Conservation (phyloP, 495 filamentous ascomycete genomes). For the Xanthoparmelia taractica region DNA sequence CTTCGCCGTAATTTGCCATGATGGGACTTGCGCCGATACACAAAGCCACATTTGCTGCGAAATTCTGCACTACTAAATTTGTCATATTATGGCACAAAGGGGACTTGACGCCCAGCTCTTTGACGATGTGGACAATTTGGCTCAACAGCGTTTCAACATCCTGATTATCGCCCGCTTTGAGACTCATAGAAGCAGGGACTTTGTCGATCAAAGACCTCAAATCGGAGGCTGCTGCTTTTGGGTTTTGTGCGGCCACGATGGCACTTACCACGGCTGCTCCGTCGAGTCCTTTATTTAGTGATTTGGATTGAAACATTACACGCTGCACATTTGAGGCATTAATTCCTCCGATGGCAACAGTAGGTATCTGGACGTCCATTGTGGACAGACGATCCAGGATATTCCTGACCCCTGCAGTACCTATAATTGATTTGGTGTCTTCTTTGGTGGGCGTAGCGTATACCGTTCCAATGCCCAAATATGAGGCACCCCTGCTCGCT, state of each 20-base stretch:
- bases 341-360: slow-evolving; percentile 84
- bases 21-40: slow-evolving; percentile 75
- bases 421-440: slow-evolving; percentile 77
- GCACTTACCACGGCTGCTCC: slow-evolving; percentile 88
- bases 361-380: slow-evolving; percentile 40
- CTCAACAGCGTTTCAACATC: slow-evolving; percentile 37
- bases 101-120: slow-evolving; percentile 47
- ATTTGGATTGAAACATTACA: slow-evolving; percentile 58
- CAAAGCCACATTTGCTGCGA: slow-evolving; percentile 83
- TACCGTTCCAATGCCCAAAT: slow-evolving; percentile 81
- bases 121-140: slow-evolving; percentile 49
- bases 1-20: slow-evolving; percentile 81
- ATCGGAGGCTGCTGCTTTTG: slow-evolving; percentile 49
- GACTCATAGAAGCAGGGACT: slow-evolving; percentile 42
- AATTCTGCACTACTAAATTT: slow-evolving; percentile 86
- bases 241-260: slow-evolving; percentile 65
- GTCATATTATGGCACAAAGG: slow-evolving; percentile 96
- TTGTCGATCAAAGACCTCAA: slow-evolving; percentile 45
- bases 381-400: slow-evolving; percentile 56
- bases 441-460: slow-evolving; percentile 74
- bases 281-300: slow-evolving; percentile 48
- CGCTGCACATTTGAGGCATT: slow-evolving; percentile 68
- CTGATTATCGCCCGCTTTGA: slow-evolving; percentile 24
- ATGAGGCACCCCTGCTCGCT: slow-evolving; percentile 65
- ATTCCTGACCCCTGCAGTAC: slow-evolving; percentile 62